Evolutionary conservation across 1,284 basidiomycete genomes (phyloP).

Genomic region (Puccinia polysora): DNA sequence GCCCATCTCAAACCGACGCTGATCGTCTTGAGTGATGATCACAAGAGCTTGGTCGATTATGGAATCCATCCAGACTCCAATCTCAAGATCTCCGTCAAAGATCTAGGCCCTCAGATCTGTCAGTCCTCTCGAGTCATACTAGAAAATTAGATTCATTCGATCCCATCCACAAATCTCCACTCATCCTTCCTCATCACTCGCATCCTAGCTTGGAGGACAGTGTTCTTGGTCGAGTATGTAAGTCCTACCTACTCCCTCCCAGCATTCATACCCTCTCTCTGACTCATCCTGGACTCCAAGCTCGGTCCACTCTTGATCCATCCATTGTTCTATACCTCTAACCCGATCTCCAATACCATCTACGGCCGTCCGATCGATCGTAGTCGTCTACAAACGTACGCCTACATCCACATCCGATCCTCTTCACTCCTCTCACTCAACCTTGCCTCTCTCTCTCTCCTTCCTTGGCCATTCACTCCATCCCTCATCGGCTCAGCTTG

Average conservation of each 20-base stretch:
- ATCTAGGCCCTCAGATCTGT: too few species aligned
- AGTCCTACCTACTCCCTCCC: too few species aligned
- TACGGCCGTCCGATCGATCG: constrained; percentile 68
- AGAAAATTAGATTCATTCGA: too few species aligned
- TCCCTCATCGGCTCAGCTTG: constrained; percentile 58
- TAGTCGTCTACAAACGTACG: constrained; percentile 70
- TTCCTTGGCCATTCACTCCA: not conserved
- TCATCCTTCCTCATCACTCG: not conserved
- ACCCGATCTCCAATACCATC: constrained; percentile 57
- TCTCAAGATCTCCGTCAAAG: too few species aligned
- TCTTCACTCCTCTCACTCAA: not conserved
- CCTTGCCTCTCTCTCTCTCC: not conserved
- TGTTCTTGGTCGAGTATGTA: constrained; percentile 43
- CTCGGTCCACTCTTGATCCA: constrained; percentile 85
- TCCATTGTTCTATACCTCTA: constrained; percentile 74
- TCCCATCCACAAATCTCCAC: not conserved
- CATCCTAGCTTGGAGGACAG: constrained; percentile 40
- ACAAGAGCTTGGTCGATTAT: too few species aligned
- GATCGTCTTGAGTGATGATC: too few species aligned
- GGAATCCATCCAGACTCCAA: too few species aligned
- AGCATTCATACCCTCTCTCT: not conserved
- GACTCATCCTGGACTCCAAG: constrained; percentile 55
- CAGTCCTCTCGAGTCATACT: too few species aligned
- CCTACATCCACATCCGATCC: not conserved
- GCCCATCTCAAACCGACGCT: too few species aligned